Percentiles rank a stretch among this genome's conserved stretches.
Evolutionary conservation across 768 basidiomycete species (phyloP).

Genomic region (Leccinum aurantiacum): DNA sequence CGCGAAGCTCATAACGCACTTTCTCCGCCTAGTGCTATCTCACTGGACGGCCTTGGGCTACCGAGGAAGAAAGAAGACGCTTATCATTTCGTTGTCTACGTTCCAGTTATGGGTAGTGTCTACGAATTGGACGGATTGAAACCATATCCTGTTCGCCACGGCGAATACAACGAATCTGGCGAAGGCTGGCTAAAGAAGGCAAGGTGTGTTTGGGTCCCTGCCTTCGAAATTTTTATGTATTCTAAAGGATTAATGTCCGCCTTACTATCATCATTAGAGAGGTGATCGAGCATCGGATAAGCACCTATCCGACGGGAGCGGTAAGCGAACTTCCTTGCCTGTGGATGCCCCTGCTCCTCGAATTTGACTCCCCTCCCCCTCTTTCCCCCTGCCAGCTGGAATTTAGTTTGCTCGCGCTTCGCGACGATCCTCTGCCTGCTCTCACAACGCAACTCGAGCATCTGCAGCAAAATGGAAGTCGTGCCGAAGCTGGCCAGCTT

Average conservation of each 20-base stretch:
- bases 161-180: constrained; percentile 59
- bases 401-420: constrained; percentile 88
- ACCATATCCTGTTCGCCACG: constrained; percentile 75
- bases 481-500: constrained; percentile 50
- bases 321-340: constrained; percentile 46
- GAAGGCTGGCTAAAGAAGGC: constrained; percentile 87
- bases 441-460: constrained; percentile 60
- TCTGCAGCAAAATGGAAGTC: constrained; percentile 44
- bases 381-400: constrained; percentile 57
- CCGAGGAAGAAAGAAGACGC: constrained; percentile 76
- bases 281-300: constrained; percentile 85
- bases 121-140: constrained; percentile 96
- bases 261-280: constrained; percentile 44
- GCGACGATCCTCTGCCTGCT: constrained; percentile 73
- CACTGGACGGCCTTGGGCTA: constrained; percentile 78
- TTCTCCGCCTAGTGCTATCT: constrained; percentile 86
- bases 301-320: constrained; percentile 84
- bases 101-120: constrained; percentile 77
- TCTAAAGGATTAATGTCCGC: constrained; percentile 21
- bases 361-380: constrained; percentile 3
- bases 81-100: constrained; percentile 95
- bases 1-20: constrained; percentile 89
- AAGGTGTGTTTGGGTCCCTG: constrained; percentile 42
- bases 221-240: constrained; percentile 6
- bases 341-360: constrained; percentile 1